These are phyloP conservation scores for Suillus brevipes DNA, from an alignment of 768 basidiomycete species.

Conservation along the genomic window DNA sequence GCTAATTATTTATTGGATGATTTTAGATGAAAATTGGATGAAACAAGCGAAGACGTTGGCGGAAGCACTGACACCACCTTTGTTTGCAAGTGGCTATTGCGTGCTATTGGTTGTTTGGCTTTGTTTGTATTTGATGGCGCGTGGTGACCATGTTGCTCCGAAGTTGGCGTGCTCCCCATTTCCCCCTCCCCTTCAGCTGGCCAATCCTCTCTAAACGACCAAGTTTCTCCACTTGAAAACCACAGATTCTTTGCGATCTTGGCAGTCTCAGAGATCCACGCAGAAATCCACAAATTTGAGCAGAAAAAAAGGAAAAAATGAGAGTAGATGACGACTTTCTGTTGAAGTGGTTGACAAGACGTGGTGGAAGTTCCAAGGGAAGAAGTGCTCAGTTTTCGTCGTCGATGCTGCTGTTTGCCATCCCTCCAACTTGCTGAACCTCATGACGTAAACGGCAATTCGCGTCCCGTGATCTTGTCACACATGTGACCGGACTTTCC, in stretches of 20 bases:
- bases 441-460: slow-evolving; percentile 21
- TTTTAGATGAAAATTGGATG: not conserved
- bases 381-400: slow-evolving; percentile 31
- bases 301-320: slow-evolving; percentile 15
- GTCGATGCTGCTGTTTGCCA: slow-evolving; percentile 19
- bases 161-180: slow-evolving; percentile 24
- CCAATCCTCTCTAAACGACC: slow-evolving; percentile 13
- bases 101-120: slow-evolving; percentile 29
- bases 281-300: slow-evolving; percentile 2
- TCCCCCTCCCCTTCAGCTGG: slow-evolving; percentile 21
- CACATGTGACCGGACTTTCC: slow-evolving; percentile 12
- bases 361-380: slow-evolving; percentile 37
- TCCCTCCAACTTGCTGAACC: slow-evolving; percentile 21
- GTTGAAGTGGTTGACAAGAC: slow-evolving; percentile 14
- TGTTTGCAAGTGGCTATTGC: slow-evolving; percentile 34
- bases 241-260: not conserved
- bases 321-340: not conserved
- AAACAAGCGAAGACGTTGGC: slow-evolving; percentile 15
- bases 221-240: not conserved
- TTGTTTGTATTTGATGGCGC: slow-evolving; percentile 25
- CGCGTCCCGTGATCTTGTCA: slow-evolving; percentile 24
- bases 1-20: not conserved
- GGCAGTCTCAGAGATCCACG: slow-evolving; percentile 2
- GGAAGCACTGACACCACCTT: slow-evolving; percentile 26
- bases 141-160: slow-evolving; percentile 23